phyloP scores from a whole-genome alignment of 805 yeast species.

The Saitoella complicata region DNA sequence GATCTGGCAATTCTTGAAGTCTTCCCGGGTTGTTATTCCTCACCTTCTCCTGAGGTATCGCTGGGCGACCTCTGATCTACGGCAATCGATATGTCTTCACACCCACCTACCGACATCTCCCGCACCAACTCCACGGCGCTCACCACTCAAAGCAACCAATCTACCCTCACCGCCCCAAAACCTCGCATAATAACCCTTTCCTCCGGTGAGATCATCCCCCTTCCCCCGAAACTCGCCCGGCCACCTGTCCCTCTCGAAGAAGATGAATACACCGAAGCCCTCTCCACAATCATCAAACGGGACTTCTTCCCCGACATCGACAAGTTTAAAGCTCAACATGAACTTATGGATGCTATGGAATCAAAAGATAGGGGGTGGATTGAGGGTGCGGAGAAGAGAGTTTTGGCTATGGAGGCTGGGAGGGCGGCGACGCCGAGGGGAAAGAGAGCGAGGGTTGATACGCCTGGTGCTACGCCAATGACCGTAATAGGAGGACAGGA shows the following conservation, averaged over 20 bases:
- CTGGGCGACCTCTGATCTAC: too few species aligned
- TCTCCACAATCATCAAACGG: constrained; percentile 15
- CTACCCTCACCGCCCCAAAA: too few species aligned
- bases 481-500: neutral
- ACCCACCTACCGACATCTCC: too few species aligned
- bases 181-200: too few species aligned
- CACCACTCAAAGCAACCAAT: too few species aligned
- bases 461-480: neutral
- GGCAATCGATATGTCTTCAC: too few species aligned
- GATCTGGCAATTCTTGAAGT: too few species aligned
- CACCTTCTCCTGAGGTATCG: too few species aligned
- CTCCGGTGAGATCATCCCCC: too few species aligned
- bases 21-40: too few species aligned
- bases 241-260: constrained; percentile 23
- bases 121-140: too few species aligned
- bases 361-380: neutral
- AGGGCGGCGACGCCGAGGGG: neutral
- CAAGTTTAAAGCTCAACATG: constrained; percentile 5
- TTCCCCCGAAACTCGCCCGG: too few species aligned
- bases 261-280: constrained; percentile 14
- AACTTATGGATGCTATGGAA: constrained; percentile 8
- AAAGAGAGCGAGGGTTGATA: neutral
- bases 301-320: constrained; percentile 14
- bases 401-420: constrained; percentile 1
- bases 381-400: constrained; percentile 5